These are phyloP conservation scores for Cadophora malorum DNA, from an alignment of 2,329 filamentous ascomycete genomes.

Conservation along the genomic window DNA sequence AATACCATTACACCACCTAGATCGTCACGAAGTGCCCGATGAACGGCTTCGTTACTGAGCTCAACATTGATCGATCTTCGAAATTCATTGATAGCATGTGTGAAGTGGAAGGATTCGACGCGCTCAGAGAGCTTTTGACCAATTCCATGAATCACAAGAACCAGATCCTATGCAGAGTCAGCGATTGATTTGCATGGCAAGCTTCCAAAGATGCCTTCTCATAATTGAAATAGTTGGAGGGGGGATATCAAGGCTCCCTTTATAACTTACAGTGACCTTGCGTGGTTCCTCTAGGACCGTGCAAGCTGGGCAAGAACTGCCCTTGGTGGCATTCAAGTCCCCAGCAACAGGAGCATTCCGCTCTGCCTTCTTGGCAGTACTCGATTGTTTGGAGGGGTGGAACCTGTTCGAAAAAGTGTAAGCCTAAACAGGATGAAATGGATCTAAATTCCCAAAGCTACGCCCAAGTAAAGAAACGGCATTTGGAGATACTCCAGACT, in stretches of 20 bases:
- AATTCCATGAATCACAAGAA: conserved; percentile 93
- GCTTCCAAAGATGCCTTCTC: no score
- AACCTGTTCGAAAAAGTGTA: no score
- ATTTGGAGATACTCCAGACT: background rate
- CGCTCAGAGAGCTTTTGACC: conserved; percentile 95
- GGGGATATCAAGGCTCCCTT: background rate
- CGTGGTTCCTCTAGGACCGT: conserved; percentile 66
- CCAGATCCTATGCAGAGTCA: conserved; percentile 62
- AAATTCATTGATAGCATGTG: conserved; percentile 91
- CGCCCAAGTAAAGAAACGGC: background rate
- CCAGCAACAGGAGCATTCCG: conserved; percentile 35
- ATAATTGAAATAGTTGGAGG: background rate
- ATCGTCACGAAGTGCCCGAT: conserved; percentile 74
- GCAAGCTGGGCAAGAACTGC: conserved; percentile 61
- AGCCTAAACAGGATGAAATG: no score
- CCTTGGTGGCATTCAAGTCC: conserved; percentile 30
- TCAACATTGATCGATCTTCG: conserved; percentile 87
- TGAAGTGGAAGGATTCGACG: conserved; percentile 97
- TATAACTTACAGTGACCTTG: conserved; percentile 63
- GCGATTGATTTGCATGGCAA: no score
- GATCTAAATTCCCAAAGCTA: no score
- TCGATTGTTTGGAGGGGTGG: conserved; percentile 52
- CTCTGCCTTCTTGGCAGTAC: conserved; percentile 43
- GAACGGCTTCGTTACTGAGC: conserved; percentile 75
- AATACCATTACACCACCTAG: conserved; percentile 92